phyloP scores from a whole-genome alignment of 495 filamentous ascomycete species.

The Talaromyces ruber region DNA sequence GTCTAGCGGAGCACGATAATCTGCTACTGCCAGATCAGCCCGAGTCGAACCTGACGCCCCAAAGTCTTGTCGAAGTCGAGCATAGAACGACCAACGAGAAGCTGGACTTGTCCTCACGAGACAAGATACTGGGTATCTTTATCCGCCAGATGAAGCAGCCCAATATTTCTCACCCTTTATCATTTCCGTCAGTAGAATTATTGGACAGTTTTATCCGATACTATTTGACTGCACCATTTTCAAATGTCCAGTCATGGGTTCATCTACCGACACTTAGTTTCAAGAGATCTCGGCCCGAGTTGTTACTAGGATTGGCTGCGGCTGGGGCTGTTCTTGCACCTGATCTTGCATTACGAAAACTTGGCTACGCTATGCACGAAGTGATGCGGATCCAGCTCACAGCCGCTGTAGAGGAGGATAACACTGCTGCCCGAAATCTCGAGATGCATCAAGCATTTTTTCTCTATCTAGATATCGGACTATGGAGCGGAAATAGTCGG shows the following conservation, averaged over 20 bases:
- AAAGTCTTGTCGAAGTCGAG: constrained; percentile 9
- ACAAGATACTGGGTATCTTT: constrained; percentile 50
- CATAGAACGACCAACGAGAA: constrained; percentile 19
- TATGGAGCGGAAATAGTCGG: constrained; percentile 61
- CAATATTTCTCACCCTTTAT: constrained; percentile 40
- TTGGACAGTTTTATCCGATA: constrained; percentile 53
- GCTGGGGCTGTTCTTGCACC: constrained; percentile 48
- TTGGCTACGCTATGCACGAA: constrained; percentile 57
- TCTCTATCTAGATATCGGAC: constrained; percentile 46
- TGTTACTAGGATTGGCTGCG: constrained; percentile 44
- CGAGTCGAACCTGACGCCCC: constrained; percentile 18
- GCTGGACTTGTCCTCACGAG: constrained; percentile 39
- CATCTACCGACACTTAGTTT: constrained; percentile 48
- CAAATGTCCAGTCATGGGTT: constrained; percentile 45
- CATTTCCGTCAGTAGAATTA: constrained; percentile 51
- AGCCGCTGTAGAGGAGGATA: constrained; percentile 49
- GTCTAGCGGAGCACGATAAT: constrained; percentile 43
- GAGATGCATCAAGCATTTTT: constrained; percentile 47
- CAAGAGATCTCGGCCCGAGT: constrained; percentile 43
- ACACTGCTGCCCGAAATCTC: constrained; percentile 44
- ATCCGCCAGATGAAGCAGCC: constrained; percentile 39
- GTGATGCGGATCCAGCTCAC: constrained; percentile 44
- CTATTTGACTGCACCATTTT: constrained; percentile 44
- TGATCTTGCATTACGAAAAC: constrained; percentile 47
- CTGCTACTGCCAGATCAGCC: constrained; percentile 37